Evolutionary conservation across 441 rosid genomes (phyloP).

Genomic region (Daphne laureola): DNA sequence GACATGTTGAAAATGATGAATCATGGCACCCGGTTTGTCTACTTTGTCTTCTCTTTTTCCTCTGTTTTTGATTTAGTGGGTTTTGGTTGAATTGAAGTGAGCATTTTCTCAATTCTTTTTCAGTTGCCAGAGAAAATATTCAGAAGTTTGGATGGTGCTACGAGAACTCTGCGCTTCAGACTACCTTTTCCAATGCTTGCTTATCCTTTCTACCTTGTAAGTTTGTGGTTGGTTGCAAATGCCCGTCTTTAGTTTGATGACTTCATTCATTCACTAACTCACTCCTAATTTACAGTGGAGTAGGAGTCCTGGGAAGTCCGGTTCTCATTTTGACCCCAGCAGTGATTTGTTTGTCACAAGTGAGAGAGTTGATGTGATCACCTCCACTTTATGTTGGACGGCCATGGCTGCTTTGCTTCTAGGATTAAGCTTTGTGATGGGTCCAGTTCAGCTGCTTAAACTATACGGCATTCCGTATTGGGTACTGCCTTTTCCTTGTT

Average conservation of each 20-base stretch:
- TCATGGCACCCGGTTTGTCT: conserved; percentile 83
- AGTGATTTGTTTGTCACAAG: conserved; percentile 50
- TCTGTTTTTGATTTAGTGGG: background rate
- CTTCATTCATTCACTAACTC: no score
- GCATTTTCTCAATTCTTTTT: conserved; percentile 9
- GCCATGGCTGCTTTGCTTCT: conserved; percentile 49
- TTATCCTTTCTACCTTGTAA: conserved; percentile 60
- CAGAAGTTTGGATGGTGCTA: conserved; percentile 44
- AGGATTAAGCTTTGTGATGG: conserved; percentile 33
- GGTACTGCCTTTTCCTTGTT: conserved; percentile 20
- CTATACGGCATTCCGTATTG: conserved; percentile 49
- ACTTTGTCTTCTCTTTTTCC: conserved; percentile 1
- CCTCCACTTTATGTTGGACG: conserved; percentile 55
- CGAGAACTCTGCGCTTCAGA: conserved; percentile 39
- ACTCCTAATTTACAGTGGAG: conserved; percentile 52
- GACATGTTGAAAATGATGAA: conserved; percentile 94
- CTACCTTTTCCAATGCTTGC: conserved; percentile 61
- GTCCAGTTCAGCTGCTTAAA: conserved; percentile 54
- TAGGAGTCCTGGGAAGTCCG: conserved; percentile 61
- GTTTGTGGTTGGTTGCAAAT: conserved; percentile 2
- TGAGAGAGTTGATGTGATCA: conserved; percentile 45
- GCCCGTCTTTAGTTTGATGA: background rate
- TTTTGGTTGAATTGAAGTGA: background rate
- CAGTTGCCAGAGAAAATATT: conserved; percentile 76
- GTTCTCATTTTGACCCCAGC: conserved; percentile 56